A percentile compares a stretch with the other conserved stretches of the same genome.
phyloP scores from a whole-genome alignment of 192 early-diverging fungal genomes.

The Backusella australiensis region DNA sequence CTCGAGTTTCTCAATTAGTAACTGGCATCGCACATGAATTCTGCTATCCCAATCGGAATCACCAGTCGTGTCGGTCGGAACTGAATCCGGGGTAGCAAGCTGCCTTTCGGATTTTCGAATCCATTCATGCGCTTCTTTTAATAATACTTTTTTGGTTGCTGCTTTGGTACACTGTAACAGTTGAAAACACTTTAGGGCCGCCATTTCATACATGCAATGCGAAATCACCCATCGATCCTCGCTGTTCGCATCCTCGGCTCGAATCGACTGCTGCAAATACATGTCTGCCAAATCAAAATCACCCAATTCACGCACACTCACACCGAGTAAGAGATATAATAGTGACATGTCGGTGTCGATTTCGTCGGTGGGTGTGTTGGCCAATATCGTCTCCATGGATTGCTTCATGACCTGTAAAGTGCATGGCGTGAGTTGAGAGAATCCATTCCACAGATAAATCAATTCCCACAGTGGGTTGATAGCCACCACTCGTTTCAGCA shows the following conservation, averaged over 20 bases:
- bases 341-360: slow-evolving; percentile 13
- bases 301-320: slow-evolving; percentile 27
- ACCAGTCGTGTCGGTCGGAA: slow-evolving; percentile 1
- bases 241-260: neutral
- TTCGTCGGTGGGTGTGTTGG: neutral
- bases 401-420: slow-evolving; percentile 22
- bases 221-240: slow-evolving; percentile 28
- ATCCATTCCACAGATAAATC: slow-evolving; percentile 37
- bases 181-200: slow-evolving; percentile 16
- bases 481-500: slow-evolving; percentile 9
- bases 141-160: neutral
- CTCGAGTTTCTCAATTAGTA: slow-evolving; percentile 28
- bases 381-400: neutral
- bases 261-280: slow-evolving; percentile 11
- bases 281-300: slow-evolving; percentile 9
- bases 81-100: slow-evolving; percentile 4
- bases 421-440: slow-evolving; percentile 18
- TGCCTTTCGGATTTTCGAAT: slow-evolving; percentile 15
- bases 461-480: slow-evolving; percentile 37
- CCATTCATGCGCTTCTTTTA: slow-evolving; percentile 30
- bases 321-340: slow-evolving; percentile 27
- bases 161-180: neutral
- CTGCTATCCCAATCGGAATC: slow-evolving; percentile 29
- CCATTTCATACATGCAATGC: slow-evolving; percentile 31
- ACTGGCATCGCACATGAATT: slow-evolving; percentile 33